Evolutionary conservation across 192 early-diverging fungal species (phyloP).

Genomic region (Linnemannia elongata): DNA sequence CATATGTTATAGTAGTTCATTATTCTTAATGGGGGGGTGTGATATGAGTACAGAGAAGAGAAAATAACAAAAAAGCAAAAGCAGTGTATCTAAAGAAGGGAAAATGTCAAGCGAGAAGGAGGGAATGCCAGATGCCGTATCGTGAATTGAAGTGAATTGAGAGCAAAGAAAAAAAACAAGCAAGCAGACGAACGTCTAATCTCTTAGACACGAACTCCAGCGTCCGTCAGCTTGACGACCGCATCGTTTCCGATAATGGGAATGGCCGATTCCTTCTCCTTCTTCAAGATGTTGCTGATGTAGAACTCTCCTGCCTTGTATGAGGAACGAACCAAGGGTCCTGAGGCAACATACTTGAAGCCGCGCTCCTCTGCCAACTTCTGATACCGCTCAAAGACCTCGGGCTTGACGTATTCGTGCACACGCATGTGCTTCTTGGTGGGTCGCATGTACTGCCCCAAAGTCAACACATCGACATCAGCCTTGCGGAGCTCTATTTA

Average conservation of each 20-base stretch:
- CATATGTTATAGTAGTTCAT: not conserved
- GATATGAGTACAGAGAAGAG: not conserved
- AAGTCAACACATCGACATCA: slow-evolving; percentile 93
- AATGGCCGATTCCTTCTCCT: slow-evolving; percentile 50
- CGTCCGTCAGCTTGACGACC: slow-evolving; percentile 50
- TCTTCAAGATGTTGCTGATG: slow-evolving; percentile 87
- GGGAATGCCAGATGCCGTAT: not conserved
- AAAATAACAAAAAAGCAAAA: not conserved
- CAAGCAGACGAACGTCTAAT: not conserved
- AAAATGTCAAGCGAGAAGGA: not conserved
- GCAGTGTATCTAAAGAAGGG: not conserved
- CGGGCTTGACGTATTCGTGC: slow-evolving; percentile 92
- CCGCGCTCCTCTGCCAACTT: slow-evolving; percentile 84
- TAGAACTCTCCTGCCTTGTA: slow-evolving; percentile 99
- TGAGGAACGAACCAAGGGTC: slow-evolving; percentile 93
- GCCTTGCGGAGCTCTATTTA: slow-evolving; percentile 77
- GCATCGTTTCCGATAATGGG: slow-evolving; percentile 49
- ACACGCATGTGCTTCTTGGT: slow-evolving; percentile 99
- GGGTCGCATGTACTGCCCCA: slow-evolving; percentile 99
- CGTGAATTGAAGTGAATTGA: not conserved
- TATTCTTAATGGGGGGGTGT: not conserved
- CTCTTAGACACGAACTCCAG: slow-evolving; percentile 37
- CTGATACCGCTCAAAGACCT: slow-evolving; percentile 93
- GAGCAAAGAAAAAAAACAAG: not conserved
- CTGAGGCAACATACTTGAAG: slow-evolving; percentile 96